These are phyloP conservation scores for Conringia planisiliqua DNA, from an alignment of 345 rosid genomes.

Conservation along the genomic window DNA sequence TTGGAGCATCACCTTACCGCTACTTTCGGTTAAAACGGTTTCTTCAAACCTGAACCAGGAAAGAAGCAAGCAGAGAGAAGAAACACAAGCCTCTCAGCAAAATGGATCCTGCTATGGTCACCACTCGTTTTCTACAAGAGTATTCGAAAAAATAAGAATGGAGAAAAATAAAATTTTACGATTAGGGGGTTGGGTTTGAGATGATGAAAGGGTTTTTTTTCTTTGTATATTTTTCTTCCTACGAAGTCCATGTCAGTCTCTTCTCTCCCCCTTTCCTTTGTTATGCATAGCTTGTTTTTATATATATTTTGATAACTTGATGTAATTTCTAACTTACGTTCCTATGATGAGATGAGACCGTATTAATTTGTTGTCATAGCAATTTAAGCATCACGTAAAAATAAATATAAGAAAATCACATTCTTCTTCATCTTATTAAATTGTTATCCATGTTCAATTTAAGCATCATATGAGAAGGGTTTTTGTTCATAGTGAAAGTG, in stretches of 20 bases:
- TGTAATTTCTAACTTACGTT: neutral
- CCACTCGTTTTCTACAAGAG: slow-evolving; percentile 1
- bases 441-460: too few relatives aligned
- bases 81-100: neutral
- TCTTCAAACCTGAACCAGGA: neutral
- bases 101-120: slow-evolving; percentile 6
- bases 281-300: neutral
- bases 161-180: slow-evolving; percentile 1
- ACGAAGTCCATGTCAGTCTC: neutral
- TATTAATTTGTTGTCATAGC: neutral
- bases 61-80: neutral
- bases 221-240: slow-evolving; percentile 5
- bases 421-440: too few relatives aligned
- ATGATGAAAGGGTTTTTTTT: neutral
- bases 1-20: slow-evolving; percentile 77
- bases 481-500: too few relatives aligned
- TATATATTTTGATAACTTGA: neutral
- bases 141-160: slow-evolving; percentile 6
- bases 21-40: slow-evolving; percentile 55
- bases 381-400: too few relatives aligned
- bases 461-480: too few relatives aligned
- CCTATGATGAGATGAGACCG: neutral
- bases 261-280: neutral
- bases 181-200: slow-evolving; percentile 9
- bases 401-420: too few relatives aligned